Evolutionary conservation across 2,329 filamentous ascomycete species (phyloP).

Genomic region (Trichoderma sp.): DNA sequence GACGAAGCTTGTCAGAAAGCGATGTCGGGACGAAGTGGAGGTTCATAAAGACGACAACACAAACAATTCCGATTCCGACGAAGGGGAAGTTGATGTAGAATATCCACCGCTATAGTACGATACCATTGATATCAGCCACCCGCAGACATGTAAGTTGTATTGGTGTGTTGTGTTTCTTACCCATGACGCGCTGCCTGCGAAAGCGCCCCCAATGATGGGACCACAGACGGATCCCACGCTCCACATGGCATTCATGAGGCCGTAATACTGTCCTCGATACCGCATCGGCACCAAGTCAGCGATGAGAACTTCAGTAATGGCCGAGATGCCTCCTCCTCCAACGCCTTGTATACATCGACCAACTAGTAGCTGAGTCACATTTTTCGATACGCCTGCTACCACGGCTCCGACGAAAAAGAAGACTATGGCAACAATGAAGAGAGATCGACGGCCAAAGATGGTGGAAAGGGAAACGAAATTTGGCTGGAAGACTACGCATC

Average conservation of each 20-base stretch:
- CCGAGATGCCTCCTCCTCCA: neutral
- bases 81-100: neutral
- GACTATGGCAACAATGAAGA: neutral
- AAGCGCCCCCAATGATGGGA: neutral
- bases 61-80: neutral
- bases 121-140: neutral
- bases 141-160: neutral
- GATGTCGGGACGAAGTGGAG: neutral
- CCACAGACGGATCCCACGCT: neutral
- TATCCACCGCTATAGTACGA: neutral
- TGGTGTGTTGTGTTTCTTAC: neutral
- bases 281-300: neutral
- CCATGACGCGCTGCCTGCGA: neutral
- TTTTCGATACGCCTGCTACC: neutral
- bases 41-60: neutral
- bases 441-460: neutral
- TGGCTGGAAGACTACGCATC: neutral
- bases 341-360: neutral
- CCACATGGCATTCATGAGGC: neutral
- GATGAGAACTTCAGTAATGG: neutral
- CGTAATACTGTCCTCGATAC: neutral
- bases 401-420: neutral
- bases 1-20: neutral
- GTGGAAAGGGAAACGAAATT: neutral
- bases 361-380: neutral